Conservation (phyloP, 208 protist species). For the Wallacemonas sp. region DNA sequence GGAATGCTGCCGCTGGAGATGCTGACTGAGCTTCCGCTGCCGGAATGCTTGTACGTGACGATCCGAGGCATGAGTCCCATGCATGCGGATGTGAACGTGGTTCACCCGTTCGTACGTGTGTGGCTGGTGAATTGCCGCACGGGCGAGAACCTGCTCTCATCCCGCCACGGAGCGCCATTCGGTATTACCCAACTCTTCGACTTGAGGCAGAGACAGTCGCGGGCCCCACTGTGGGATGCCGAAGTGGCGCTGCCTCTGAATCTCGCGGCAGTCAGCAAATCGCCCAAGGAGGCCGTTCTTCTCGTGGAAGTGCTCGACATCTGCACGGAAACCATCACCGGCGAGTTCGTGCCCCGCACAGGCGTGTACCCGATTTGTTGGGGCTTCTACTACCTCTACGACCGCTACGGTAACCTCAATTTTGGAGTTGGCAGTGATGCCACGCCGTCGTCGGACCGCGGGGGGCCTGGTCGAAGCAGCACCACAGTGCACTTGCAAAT, state of each 20-base stretch:
- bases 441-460: neutral
- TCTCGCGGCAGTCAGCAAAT: constrained; percentile 9
- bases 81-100: constrained; percentile 61
- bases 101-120: constrained; percentile 80
- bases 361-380: constrained; percentile 79
- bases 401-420: constrained; percentile 41
- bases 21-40: neutral
- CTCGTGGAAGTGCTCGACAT: constrained; percentile 85
- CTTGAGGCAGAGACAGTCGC: constrained; percentile 53
- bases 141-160: constrained; percentile 44
- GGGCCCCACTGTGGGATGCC: constrained; percentile 72
- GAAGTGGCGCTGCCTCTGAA: constrained; percentile 49
- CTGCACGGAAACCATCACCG: constrained; percentile 64
- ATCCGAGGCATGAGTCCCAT: constrained; percentile 75
- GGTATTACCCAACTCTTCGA: constrained; percentile 78
- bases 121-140: constrained; percentile 74
- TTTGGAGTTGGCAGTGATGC: neutral
- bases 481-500: constrained; percentile 59
- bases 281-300: constrained; percentile 37
- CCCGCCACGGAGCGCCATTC: constrained; percentile 28
- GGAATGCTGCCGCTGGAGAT: neutral
- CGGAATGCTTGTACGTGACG: constrained; percentile 34
- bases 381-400: constrained; percentile 76
- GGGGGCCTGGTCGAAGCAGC: neutral
- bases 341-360: constrained; percentile 37